Evolutionary conservation across 192 early-diverging fungal species (phyloP).

Genomic region (Paraglomus brasilianum): DNA sequence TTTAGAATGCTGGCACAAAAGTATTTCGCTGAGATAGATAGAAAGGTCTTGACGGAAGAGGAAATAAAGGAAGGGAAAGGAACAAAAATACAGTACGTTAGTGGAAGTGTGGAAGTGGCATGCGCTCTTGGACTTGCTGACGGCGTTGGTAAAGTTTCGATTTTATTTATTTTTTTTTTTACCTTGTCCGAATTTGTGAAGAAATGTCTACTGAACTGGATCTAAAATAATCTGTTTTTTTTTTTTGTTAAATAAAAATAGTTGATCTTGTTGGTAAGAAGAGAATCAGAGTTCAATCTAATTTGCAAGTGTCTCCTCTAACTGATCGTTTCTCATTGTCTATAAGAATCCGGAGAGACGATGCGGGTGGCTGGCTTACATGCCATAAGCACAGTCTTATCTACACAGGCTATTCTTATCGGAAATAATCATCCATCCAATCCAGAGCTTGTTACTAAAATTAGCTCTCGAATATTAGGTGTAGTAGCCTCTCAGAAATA

Average conservation of each 20-base stretch:
- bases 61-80: conserved; percentile 38
- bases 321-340: conserved; percentile 39
- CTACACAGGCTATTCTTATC: conserved; percentile 87
- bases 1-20: conserved; percentile 72
- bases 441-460: conserved; percentile 72
- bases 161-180: conserved; percentile 9
- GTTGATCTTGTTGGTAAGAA: conserved; percentile 52
- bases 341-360: conserved; percentile 95
- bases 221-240: not conserved
- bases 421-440: conserved; percentile 76
- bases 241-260: conserved; percentile 18
- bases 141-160: conserved; percentile 75
- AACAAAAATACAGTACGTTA: conserved; percentile 85
- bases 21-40: conserved; percentile 78
- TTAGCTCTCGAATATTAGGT: conserved; percentile 84
- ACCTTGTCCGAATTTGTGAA: not conserved
- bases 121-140: conserved; percentile 96
- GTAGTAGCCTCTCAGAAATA: conserved; percentile 86
- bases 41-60: conserved; percentile 35
- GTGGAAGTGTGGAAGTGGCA: conserved; percentile 93
- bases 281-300: not conserved
- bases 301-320: not conserved
- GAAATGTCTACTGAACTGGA: not conserved
- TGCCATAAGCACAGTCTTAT: conserved; percentile 79
- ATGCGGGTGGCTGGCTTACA: conserved; percentile 98